Base-by-base conservation (phyloP, 495 filamentous ascomycete species). In the Cercophora scortea region DNA sequence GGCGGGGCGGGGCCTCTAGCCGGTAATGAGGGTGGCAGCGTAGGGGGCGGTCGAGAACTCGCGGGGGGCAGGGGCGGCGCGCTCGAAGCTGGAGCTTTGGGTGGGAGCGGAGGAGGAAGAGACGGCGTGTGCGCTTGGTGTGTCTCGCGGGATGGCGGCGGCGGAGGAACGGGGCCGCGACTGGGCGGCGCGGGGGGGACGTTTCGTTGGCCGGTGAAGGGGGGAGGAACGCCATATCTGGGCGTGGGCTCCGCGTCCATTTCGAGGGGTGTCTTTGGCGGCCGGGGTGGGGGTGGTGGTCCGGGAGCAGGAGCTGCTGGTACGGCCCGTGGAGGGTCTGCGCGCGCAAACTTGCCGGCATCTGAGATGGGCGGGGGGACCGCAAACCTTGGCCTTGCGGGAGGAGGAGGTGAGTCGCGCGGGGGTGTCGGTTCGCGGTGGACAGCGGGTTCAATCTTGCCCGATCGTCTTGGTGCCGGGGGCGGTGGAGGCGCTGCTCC, bases 291-390 rank as follows among this genome's bases (percentile, higher is more conserved):
- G 35, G 90, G 89, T 4, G 89, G 86, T 15, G 91, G 88, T 2
- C 84, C 89, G 17, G 86, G 74, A 40, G 78, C 80, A 16, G 85
- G 74, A 47, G 78, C 78, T 17, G 79, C 69, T 12, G 81, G 68
- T 10, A 85, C 85, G 25, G 70, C 53, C 40, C 86, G 81, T 51
- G 83, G 74, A 39, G 76, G 73, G 34, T 79, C 80, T 15, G 71
- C 67, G 35, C 76, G 76, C 16, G 74, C 69, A 59, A 83, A 92
- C 66, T 87, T 91, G 5, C 91, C 91, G 40, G 91, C 91, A 64
- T 93, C 88, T 51, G 87, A 79, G 45, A 95, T 67, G 16, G 91
- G 88, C 55, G 90, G 91, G 16, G 91, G 90, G 18, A 88, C 91
- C 51, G 81, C 78, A 61, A 92, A 95, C 58, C 77, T 79, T 9